Evolutionary conservation across 2,329 filamentous ascomycete genomes (phyloP), one percentile per base, ranked within the genome.

Genomic region (Sclerotinia spermophila): DNA sequence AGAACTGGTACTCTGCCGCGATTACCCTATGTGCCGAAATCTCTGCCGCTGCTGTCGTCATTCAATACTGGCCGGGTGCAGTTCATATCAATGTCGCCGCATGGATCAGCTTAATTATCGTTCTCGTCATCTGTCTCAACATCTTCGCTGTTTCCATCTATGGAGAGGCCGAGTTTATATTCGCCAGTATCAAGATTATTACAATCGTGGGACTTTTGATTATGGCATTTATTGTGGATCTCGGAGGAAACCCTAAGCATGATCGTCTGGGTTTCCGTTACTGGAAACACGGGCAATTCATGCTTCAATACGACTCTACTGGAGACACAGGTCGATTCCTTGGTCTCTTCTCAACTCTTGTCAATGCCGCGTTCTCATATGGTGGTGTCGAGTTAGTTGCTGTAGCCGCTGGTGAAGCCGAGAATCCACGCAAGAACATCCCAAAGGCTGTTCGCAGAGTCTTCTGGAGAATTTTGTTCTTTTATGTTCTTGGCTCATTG

Each of bases 171-270:
- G 88, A 90, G 76, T 90, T 90, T 74, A 86, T 87, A 82, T 84
- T 86, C 64, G 85, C 88, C 8, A 77, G 85, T 11, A 82, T 85
- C 71, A 88, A 89, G 76, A 83, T 88, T 27, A 75, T 88, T 24
- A 81, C 87, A 53, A 87, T 87, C 72, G 80, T 93, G 48, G 90
- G 87, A 1, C 84, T 95, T 66, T 86, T 94, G 74, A 76, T 88
- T 73, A 94, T 92, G 81, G 95, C 93, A 2, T 93, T 97, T 77
- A 85, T 96, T 74, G 88, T 89, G 74, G 95, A 96, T 90, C 82
- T 96, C 1, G 93, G 93, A 11, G 93, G 91, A 3, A 96, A 95
- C 75, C 93, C 93, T 0, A 79, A 88, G 0, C 83, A 86, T 51
- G 90, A 94, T 74, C 83, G 86, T 0, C 92, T 92, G 73, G 92